Evolutionary conservation across 768 basidiomycete genomes (phyloP).

Genomic region (Omphalotus guepiniiformis): DNA sequence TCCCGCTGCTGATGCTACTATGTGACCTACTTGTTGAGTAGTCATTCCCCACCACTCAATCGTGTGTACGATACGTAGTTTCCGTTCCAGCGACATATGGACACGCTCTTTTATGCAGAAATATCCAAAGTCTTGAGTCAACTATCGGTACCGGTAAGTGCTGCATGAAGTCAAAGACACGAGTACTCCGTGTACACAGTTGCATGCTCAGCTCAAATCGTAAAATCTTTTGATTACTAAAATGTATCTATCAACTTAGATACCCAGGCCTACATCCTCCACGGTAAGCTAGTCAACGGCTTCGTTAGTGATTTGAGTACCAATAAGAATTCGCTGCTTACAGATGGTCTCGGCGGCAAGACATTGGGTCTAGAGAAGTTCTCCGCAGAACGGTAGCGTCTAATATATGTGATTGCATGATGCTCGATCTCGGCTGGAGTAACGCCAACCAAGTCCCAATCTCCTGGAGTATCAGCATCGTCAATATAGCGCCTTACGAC

Average conservation of each 20-base stretch:
- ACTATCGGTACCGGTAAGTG: neutral
- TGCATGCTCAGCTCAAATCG: too few species aligned
- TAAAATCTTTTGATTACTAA: too few species aligned
- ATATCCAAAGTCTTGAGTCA: neutral
- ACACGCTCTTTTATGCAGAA: neutral
- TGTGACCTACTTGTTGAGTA: neutral
- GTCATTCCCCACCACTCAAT: neutral
- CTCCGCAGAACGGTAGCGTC: conserved; percentile 80
- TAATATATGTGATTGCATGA: conserved; percentile 84
- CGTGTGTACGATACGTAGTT: conserved; percentile 1
- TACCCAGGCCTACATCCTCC: conserved; percentile 5
- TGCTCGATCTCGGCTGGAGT: conserved; percentile 78
- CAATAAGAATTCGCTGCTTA: conserved; percentile 5
- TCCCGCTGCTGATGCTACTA: neutral
- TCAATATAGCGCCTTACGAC: conserved; percentile 83
- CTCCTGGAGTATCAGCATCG: conserved; percentile 68
- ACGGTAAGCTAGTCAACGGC: neutral
- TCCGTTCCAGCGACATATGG: neutral
- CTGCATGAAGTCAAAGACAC: too few species aligned
- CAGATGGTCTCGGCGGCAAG: conserved; percentile 48
- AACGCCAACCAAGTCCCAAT: conserved; percentile 83
- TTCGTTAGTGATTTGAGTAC: neutral
- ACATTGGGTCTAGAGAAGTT: conserved; percentile 67
- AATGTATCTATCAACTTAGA: too few species aligned
- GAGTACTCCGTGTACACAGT: too few species aligned